Base-by-base conservation (phyloP, 106 monocot species). In the Dioscorea zingiberensis region DNA sequence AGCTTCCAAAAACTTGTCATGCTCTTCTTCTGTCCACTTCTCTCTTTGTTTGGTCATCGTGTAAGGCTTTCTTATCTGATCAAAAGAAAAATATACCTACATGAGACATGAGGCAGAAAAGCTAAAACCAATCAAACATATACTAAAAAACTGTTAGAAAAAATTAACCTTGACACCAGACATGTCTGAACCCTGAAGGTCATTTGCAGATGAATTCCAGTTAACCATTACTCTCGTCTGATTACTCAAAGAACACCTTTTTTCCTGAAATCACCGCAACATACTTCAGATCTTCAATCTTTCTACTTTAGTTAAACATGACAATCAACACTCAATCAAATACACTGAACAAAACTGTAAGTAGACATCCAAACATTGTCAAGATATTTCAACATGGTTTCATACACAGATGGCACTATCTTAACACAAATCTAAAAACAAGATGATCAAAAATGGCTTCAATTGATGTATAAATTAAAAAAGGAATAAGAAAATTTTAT, bases 11-110 rank as follows among this genome's bases (percentile, higher is more conserved):
- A 83, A 83, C 55, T 83, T 83, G 7, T 66, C 25, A 25, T 83
- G 82, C 55, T 83, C 82, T 49, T 83, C 77, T 22, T 83, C 82
- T 9, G 77, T 70, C 82, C 82, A 83, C 61, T 60, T 83, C 55
- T 83, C 82, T 45, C 82, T 47, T 44, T 83, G 82, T 65, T 83
- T 83, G 3, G 77, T 61, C 59, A 78, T 78, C 13, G 77, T 77
- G 45, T 83, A 83, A 15, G 73, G 77, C 65, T 83, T 83, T 56
- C 82, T 69, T 14, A 65, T 71, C 83, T 84, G 8, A 22, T 24
- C 38, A 64, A 47, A 23, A 1, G 47, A 13, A 19, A 13, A 62
- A 32, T 32, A 60, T 4, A 18, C 9, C 51, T 4, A 18, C 14
- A 53, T 18, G 19, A 2, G 16, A 16, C 26, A 16, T 12, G 8